phyloP scores from a whole-genome alignment of 2,329 filamentous ascomycete species.

The Claviceps humidiphila region DNA sequence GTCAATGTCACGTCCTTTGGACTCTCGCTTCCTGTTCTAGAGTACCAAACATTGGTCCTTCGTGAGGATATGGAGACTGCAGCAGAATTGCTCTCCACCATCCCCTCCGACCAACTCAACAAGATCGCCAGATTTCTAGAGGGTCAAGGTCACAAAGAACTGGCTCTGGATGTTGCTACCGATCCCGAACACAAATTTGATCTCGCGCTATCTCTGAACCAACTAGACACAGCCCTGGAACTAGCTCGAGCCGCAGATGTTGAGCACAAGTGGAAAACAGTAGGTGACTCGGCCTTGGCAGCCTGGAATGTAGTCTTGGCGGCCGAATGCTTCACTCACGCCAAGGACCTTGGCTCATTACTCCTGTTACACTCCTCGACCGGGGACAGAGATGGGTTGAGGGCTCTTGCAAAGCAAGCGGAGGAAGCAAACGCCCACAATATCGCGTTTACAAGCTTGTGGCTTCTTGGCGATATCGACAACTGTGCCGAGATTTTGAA shows the following conservation, averaged over 20 bases:
- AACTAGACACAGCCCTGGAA: slow-evolving; percentile 73
- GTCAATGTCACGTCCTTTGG: slow-evolving; percentile 82
- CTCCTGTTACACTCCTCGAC: slow-evolving; percentile 82
- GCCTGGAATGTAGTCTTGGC: slow-evolving; percentile 81
- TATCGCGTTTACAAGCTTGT: slow-evolving; percentile 80
- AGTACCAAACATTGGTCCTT: slow-evolving; percentile 93
- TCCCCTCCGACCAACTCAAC: slow-evolving; percentile 88
- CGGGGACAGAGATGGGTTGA: slow-evolving; percentile 61
- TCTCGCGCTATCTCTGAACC: slow-evolving; percentile 67
- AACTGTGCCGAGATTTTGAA: slow-evolving; percentile 69
- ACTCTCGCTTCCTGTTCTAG: slow-evolving; percentile 81
- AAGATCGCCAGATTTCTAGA: slow-evolving; percentile 97
- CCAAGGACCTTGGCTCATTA: slow-evolving; percentile 80
- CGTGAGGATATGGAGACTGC: slow-evolving; percentile 88
- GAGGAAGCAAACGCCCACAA: slow-evolving; percentile 72
- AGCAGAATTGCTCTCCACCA: slow-evolving; percentile 67
- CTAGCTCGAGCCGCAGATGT: slow-evolving; percentile 72
- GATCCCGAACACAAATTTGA: slow-evolving; percentile 96
- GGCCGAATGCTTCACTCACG: slow-evolving; percentile 83
- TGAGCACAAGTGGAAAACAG: slow-evolving; percentile 97
- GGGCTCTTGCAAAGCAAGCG: slow-evolving; percentile 60
- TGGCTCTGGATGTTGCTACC: slow-evolving; percentile 86
- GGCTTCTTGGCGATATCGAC: slow-evolving; percentile 73
- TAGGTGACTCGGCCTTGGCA: slow-evolving; percentile 79
- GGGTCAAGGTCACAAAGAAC: slow-evolving; percentile 91